Evolutionary conservation across 1,139 yeast species (phyloP).

Genomic region (Keqinozyma sinolaborantium): DNA sequence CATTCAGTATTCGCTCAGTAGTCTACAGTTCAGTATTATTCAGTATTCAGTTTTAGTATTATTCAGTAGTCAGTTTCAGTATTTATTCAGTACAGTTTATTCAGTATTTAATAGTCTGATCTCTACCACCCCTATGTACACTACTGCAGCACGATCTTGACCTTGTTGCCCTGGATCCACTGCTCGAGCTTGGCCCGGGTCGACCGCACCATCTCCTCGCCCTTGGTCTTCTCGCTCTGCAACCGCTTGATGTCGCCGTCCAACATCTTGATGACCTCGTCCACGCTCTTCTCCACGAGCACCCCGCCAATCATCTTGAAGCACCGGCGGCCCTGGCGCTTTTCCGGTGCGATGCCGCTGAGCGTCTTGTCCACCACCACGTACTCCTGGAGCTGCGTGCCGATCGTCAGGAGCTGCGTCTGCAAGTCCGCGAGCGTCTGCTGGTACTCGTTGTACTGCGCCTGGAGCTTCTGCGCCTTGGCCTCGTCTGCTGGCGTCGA

Average conservation of each 20-base stretch:
- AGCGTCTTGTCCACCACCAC: conserved; percentile 34
- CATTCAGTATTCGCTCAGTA: no score
- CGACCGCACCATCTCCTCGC: conserved; percentile 44
- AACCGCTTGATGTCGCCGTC: conserved; percentile 53
- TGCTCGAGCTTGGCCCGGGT: conserved; percentile 55
- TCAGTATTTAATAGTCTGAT: no score
- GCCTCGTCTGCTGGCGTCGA: conserved; percentile 27
- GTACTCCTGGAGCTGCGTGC: conserved; percentile 42
- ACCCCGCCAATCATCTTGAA: conserved; percentile 96
- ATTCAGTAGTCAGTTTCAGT: conserved; percentile 1
- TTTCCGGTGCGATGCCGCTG: conserved; percentile 23
- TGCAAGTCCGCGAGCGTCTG: conserved; percentile 56
- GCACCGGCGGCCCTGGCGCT: conserved; percentile 65
- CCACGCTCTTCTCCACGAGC: conserved; percentile 76
- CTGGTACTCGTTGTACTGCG: conserved; percentile 61
- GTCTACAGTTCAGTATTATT: no score
- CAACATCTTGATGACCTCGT: conserved; percentile 68
- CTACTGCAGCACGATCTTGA: conserved; percentile 50
- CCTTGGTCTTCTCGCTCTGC: conserved; percentile 36
- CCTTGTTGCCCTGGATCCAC: conserved; percentile 67
- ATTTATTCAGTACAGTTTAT: conserved; percentile 1
- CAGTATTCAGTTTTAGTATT: not conserved
- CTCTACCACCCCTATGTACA: no score
- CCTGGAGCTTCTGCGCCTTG: conserved; percentile 50
- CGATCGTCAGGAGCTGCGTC: conserved; percentile 49